Evolutionary conservation across 2,329 filamentous ascomycete genomes (phyloP).

Genomic region (Tolypocladium inflatum): DNA sequence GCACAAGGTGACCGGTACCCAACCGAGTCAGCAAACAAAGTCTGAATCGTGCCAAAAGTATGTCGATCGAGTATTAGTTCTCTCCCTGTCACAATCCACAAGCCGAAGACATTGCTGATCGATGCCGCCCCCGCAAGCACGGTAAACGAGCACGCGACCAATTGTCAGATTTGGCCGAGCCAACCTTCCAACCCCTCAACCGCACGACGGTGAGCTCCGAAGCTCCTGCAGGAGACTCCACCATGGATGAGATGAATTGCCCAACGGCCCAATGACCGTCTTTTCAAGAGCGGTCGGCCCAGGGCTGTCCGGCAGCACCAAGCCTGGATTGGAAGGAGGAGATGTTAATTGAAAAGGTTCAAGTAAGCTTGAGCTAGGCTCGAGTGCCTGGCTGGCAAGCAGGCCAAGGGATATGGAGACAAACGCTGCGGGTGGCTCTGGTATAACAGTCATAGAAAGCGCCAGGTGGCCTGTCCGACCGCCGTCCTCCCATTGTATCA

Average conservation of each 20-base stretch:
- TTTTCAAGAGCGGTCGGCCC: not conserved
- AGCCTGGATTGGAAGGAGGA: not conserved
- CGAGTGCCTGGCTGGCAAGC: not conserved
- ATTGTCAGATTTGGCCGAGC: not conserved
- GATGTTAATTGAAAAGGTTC: not conserved
- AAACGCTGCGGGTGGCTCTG: not conserved
- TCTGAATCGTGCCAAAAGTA: no score
- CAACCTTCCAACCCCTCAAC: not conserved
- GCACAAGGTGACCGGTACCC: no score
- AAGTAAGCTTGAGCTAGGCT: not conserved
- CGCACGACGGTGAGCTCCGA: not conserved
- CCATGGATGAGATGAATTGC: not conserved
- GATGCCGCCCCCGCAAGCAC: no score
- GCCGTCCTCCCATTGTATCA: not conserved
- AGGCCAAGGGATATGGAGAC: not conserved
- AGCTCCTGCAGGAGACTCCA: not conserved
- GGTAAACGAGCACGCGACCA: not conserved
- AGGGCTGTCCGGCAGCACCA: not conserved
- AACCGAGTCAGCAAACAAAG: no score
- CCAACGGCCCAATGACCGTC: not conserved
- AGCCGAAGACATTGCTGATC: no score
- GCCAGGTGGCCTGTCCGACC: not conserved
- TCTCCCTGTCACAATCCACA: no score
- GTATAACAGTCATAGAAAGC: not conserved
- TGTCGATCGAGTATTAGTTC: no score